phyloP scores from a whole-genome alignment of 176 grass and related monocot genomes.

The Pontederia crassipes region DNA sequence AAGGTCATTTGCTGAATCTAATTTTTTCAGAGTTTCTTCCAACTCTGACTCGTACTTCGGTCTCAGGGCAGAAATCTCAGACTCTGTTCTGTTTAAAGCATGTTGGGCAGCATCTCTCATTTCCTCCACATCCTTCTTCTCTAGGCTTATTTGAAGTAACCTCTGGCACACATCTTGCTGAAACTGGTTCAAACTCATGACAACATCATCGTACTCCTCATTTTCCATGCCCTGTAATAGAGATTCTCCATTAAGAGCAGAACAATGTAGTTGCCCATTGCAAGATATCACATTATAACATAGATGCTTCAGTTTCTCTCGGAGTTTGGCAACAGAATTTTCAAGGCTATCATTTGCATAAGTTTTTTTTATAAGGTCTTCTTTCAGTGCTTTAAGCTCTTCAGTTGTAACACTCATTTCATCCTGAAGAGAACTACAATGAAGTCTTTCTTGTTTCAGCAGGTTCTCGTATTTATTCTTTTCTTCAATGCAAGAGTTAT shows the following conservation, averaged over 20 bases:
- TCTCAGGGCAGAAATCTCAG: slow-evolving; percentile 34
- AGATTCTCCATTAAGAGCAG: slow-evolving; percentile 29
- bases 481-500: slow-evolving; percentile 53
- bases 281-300: slow-evolving; percentile 31
- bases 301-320: slow-evolving; percentile 28
- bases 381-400: slow-evolving; percentile 48
- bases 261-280: slow-evolving; percentile 35
- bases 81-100: slow-evolving; percentile 30
- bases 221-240: slow-evolving; percentile 32
- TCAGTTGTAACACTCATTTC: slow-evolving; percentile 34
- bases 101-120: slow-evolving; percentile 21
- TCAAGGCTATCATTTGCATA: slow-evolving; percentile 39
- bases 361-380: slow-evolving; percentile 42
- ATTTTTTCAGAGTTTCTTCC: slow-evolving; percentile 39
- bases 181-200: slow-evolving; percentile 48
- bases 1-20: slow-evolving; percentile 41
- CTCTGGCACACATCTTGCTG: slow-evolving; percentile 44
- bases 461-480: slow-evolving; percentile 48
- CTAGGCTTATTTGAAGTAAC: slow-evolving; percentile 43
- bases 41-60: slow-evolving; percentile 44
- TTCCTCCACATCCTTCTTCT: slow-evolving; percentile 40
- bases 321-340: slow-evolving; percentile 31
- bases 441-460: slow-evolving; percentile 51
- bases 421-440: slow-evolving; percentile 38
- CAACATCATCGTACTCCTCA: slow-evolving; percentile 34